Evolutionary conservation across 352 stramenopile species (phyloP).

Genomic region (Peronospora destructor): DNA sequence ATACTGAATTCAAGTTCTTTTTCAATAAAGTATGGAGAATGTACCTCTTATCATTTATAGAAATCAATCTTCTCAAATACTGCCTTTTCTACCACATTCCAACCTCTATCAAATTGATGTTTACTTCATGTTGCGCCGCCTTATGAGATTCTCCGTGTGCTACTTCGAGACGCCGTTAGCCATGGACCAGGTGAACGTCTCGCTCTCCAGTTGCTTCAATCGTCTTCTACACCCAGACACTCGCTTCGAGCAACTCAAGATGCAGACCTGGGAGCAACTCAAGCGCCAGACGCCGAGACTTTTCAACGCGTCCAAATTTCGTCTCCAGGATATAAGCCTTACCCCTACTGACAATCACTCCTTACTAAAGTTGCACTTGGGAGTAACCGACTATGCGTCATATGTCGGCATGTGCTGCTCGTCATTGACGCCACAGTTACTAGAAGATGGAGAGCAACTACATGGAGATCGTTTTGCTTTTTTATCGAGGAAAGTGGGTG

Average conservation of each 20-base stretch:
- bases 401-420: slow-evolving; percentile 74
- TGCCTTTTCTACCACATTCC: background rate
- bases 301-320: slow-evolving; percentile 81
- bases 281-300: slow-evolving; percentile 30
- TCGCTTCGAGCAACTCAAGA: slow-evolving; percentile 30
- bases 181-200: slow-evolving; percentile 34
- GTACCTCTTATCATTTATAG: background rate
- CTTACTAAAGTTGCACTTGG: slow-evolving; percentile 32
- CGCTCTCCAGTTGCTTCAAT: slow-evolving; percentile 40
- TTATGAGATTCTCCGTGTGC: slow-evolving; percentile 39
- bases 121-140: slow-evolving; percentile 18
- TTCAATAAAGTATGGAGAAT: slow-evolving; percentile 1
- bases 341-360: background rate
- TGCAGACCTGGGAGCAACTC: slow-evolving; percentile 37
- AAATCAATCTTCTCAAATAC: background rate
- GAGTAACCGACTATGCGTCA: slow-evolving; percentile 66
- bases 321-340: slow-evolving; percentile 10
- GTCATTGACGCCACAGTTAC: slow-evolving; percentile 27
- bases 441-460: slow-evolving; percentile 26
- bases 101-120: background rate
- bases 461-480: slow-evolving; percentile 39
- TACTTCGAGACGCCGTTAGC: slow-evolving; percentile 26
- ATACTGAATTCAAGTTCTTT: background rate
- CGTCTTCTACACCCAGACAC: slow-evolving; percentile 37
- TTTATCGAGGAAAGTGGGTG: slow-evolving; percentile 73